A percentile compares a stretch with the other conserved stretches of the same genome.
phyloP scores from a whole-genome alignment of 306 rosid genomes.

The Albizia julibrissin region DNA sequence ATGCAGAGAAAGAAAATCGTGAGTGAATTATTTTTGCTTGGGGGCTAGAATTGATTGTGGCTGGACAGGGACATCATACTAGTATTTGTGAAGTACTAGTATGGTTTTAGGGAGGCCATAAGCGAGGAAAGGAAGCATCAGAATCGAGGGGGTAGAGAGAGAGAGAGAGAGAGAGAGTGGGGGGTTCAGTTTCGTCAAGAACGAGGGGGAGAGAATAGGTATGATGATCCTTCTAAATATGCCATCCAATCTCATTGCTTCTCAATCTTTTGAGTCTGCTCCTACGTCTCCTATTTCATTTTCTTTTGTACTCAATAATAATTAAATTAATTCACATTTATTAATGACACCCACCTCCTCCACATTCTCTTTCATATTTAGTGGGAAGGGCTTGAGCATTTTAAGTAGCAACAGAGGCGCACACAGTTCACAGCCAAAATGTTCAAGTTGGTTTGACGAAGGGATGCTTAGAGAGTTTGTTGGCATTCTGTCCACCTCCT shows the following conservation, averaged over 20 bases:
- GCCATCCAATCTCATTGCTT: conserved; percentile 49
- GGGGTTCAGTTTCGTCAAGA: conserved; percentile 47
- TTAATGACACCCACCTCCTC: conserved; percentile 41
- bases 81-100: too few species aligned
- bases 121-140: conserved; percentile 30
- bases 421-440: background rate
- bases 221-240: conserved; percentile 67
- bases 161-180: conserved; percentile 12
- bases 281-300: conserved; percentile 19
- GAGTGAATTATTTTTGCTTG: too few species aligned
- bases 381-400: conserved; percentile 23
- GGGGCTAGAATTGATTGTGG: too few species aligned
- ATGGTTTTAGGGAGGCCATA: too few species aligned
- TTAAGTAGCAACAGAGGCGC: conserved; percentile 37
- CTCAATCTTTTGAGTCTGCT: conserved; percentile 35
- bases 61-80: too few species aligned
- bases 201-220: conserved; percentile 54
- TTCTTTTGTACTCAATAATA: background rate
- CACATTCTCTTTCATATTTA: conserved; percentile 44
- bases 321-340: background rate
- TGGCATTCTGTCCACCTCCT: conserved; percentile 99
- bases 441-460: conserved; percentile 73
- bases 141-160: conserved; percentile 47
- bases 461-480: conserved; percentile 76
- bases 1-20: too few species aligned